Percentiles rank a stretch among this genome's conserved stretches.
Conservation (phyloP, 805 yeast species). For the Candida tallmaniae region DNA sequence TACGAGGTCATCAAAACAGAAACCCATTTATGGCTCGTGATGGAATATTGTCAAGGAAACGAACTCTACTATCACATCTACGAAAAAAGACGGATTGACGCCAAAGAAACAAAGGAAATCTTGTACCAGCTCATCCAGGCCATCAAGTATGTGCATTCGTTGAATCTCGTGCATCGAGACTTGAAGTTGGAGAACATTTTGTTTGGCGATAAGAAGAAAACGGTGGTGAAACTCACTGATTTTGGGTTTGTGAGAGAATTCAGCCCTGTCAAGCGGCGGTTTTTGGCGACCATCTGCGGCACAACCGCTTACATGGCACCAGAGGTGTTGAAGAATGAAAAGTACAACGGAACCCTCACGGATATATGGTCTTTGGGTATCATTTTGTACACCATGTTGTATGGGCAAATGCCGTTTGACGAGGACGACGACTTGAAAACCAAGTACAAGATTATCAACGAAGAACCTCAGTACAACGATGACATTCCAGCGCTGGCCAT, state of each 20-base stretch:
- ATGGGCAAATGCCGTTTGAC: constrained; percentile 90
- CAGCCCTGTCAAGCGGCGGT: constrained; percentile 37
- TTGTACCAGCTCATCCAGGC: constrained; percentile 67
- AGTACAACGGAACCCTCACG: constrained; percentile 73
- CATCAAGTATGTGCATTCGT: constrained; percentile 68
- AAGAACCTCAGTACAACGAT: constrained; percentile 55
- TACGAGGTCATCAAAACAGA: constrained; percentile 87
- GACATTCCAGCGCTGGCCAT: constrained; percentile 47
- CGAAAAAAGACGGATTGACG: constrained; percentile 45
- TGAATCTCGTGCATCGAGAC: constrained; percentile 81
- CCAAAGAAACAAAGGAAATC: constrained; percentile 46
- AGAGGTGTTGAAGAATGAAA: constrained; percentile 64
- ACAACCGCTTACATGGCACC: constrained; percentile 98
- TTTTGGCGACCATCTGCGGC: constrained; percentile 85
- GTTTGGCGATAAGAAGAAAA: constrained; percentile 46
- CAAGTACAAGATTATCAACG: constrained; percentile 54
- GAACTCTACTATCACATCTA: constrained; percentile 69
- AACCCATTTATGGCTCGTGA: constrained; percentile 73
- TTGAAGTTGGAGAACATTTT: constrained; percentile 76
- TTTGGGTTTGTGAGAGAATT: constrained; percentile 90
- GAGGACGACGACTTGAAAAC: constrained; percentile 71
- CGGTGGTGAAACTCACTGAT: constrained; percentile 75
- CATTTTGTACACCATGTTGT: constrained; percentile 75
- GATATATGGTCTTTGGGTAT: constrained; percentile 95
- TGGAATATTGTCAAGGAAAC: constrained; percentile 85